phyloP scores from a whole-genome alignment of 768 basidiomycete genomes.

The Boletus sensibilis region DNA sequence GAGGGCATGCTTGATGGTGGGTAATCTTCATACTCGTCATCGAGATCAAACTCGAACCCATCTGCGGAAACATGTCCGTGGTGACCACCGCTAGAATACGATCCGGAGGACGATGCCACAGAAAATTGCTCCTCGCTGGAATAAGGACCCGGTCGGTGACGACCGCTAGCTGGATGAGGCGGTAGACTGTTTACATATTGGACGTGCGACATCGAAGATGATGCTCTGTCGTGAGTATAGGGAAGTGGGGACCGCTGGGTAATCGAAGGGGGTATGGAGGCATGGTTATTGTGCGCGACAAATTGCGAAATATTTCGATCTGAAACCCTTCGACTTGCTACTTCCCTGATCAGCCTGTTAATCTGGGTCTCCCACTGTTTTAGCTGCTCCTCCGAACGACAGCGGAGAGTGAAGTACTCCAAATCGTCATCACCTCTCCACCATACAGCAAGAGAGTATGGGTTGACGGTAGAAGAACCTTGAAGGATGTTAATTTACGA shows the following conservation, averaged over 20 bases:
- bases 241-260: constrained; percentile 37
- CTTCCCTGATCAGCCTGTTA: constrained; percentile 80
- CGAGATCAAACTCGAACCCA: constrained; percentile 71
- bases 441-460: constrained; percentile 84
- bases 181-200: constrained; percentile 33
- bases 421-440: constrained; percentile 94
- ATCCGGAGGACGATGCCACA: constrained; percentile 30
- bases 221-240: constrained; percentile 37
- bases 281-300: constrained; percentile 40
- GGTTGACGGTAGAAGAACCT: constrained; percentile 52
- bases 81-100: constrained; percentile 23
- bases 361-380: constrained; percentile 90
- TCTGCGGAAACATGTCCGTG: constrained; percentile 53
- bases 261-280: constrained; percentile 38
- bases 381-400: constrained; percentile 89
- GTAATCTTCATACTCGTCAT: constrained; percentile 79
- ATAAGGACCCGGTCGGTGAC: constrained; percentile 37
- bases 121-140: constrained; percentile 41
- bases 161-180: constrained; percentile 35
- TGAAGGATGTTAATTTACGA: constrained; percentile 1
- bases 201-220: constrained; percentile 34
- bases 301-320: constrained; percentile 63
- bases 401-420: constrained; percentile 93
- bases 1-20: constrained; percentile 45
- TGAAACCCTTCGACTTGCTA: constrained; percentile 64